phyloP scores from a whole-genome alignment of 805 yeast species.

The Candida odintsovae region DNA sequence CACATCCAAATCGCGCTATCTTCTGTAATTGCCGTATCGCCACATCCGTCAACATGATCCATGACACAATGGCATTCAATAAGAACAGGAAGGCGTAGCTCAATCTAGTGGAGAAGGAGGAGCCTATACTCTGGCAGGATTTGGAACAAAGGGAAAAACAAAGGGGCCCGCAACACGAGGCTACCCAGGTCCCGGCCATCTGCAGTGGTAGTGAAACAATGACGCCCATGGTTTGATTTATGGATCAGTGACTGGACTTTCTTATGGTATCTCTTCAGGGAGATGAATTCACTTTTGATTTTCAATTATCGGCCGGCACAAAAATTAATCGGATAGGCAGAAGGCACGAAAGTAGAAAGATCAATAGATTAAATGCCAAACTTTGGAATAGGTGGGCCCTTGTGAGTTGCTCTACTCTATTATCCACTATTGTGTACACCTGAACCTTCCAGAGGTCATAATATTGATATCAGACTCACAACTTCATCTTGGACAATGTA shows the following conservation, averaged over 20 bases:
- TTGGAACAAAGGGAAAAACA: constrained; percentile 60
- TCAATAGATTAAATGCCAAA: too few species aligned
- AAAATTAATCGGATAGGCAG: too few species aligned
- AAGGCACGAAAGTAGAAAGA: too few species aligned
- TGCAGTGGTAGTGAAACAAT: constrained; percentile 65
- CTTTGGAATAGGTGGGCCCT: too few species aligned
- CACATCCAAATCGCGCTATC: constrained; percentile 66
- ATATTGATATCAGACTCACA: too few species aligned
- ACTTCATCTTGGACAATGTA: too few species aligned
- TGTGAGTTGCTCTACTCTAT: too few species aligned
- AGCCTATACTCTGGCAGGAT: constrained; percentile 47
- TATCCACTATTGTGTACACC: too few species aligned
- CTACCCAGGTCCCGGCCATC: constrained; percentile 52
- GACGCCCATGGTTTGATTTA: constrained; percentile 16
- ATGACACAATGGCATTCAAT: constrained; percentile 75
- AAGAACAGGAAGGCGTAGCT: constrained; percentile 78
- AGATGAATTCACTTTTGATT: background rate
- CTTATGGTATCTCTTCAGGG: background rate
- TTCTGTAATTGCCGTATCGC: constrained; percentile 68
- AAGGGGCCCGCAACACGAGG: constrained; percentile 81
- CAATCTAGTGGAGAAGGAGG: constrained; percentile 75
- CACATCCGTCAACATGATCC: constrained; percentile 88
- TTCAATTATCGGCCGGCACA: background rate
- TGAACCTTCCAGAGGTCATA: too few species aligned
- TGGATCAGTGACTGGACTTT: background rate